These are phyloP conservation scores for Neurospora sp. DNA, from an alignment of 495 filamentous ascomycete genomes.

Conservation along the genomic window DNA sequence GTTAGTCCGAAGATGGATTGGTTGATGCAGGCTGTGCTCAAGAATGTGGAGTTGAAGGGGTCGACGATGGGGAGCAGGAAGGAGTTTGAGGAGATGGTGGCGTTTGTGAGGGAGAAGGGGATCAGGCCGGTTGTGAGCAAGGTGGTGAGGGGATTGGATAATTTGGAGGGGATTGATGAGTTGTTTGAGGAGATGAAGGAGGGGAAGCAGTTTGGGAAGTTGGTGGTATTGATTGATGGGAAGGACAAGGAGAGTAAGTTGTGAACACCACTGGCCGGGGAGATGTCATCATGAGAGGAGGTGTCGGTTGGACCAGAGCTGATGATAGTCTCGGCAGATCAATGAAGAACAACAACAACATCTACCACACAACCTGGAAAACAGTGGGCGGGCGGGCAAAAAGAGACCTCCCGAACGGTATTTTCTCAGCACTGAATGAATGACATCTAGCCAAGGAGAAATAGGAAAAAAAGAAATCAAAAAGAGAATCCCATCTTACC, in stretches of 20 bases:
- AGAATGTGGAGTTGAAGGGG: slow-evolving; percentile 63
- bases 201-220: slow-evolving; percentile 69
- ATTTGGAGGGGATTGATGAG: slow-evolving; percentile 53
- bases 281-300: neutral
- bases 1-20: slow-evolving; percentile 62
- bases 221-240: slow-evolving; percentile 45
- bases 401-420: too few relatives aligned
- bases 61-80: slow-evolving; percentile 66
- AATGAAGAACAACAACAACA: too few relatives aligned
- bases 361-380: too few relatives aligned
- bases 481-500: neutral
- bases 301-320: neutral
- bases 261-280: neutral
- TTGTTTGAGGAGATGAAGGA: slow-evolving; percentile 68
- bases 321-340: neutral
- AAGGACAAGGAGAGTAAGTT: slow-evolving; percentile 3
- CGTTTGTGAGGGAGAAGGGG: slow-evolving; percentile 53
- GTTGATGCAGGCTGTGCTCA: slow-evolving; percentile 58
- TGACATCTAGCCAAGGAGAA: too few relatives aligned
- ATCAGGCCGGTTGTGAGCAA: slow-evolving; percentile 55
- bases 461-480: neutral
- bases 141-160: slow-evolving; percentile 52
- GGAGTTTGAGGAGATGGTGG: slow-evolving; percentile 70
- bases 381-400: too few relatives aligned
- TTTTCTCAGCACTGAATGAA: too few relatives aligned